A percentile compares a stretch with the other conserved stretches of the same genome.
Evolutionary conservation across 2,329 filamentous ascomycete species (phyloP).

Genomic region (Fonsecaea erecta): DNA sequence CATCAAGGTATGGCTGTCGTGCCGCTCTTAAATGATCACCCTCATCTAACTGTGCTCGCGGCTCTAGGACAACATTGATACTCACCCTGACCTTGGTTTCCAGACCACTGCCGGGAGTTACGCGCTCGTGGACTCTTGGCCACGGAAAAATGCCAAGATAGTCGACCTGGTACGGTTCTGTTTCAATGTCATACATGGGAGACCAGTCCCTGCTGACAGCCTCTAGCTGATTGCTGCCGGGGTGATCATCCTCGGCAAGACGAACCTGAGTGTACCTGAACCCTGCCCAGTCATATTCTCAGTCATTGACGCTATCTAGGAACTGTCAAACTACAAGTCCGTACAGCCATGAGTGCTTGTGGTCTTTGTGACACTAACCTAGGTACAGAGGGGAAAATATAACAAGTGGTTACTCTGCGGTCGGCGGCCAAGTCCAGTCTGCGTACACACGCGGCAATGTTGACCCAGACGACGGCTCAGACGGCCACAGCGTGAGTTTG

Average conservation of each 20-base stretch:
- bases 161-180: background rate
- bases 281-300: background rate
- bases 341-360: background rate
- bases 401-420: slow-evolving; percentile 68
- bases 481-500: background rate
- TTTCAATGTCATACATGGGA: background rate
- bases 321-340: slow-evolving; percentile 2
- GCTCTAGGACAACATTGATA: slow-evolving; percentile 1
- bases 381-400: slow-evolving; percentile 70
- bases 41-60: background rate
- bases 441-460: slow-evolving; percentile 53
- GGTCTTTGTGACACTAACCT: slow-evolving; percentile 59
- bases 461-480: background rate
- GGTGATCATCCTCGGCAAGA: slow-evolving; percentile 3
- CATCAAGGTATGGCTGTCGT: slow-evolving; percentile 57
- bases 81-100: slow-evolving; percentile 18
- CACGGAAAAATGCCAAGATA: background rate
- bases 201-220: background rate
- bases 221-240: background rate
- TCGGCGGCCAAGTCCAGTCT: slow-evolving; percentile 67
- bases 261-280: background rate
- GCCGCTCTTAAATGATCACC: background rate
- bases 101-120: slow-evolving; percentile 36
- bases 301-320: background rate
- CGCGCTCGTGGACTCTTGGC: slow-evolving; percentile 29